Percentiles rank a stretch among this genome's conserved stretches.
phyloP scores from a whole-genome alignment of 768 basidiomycete species.

The Ephemerocybe angulata region DNA sequence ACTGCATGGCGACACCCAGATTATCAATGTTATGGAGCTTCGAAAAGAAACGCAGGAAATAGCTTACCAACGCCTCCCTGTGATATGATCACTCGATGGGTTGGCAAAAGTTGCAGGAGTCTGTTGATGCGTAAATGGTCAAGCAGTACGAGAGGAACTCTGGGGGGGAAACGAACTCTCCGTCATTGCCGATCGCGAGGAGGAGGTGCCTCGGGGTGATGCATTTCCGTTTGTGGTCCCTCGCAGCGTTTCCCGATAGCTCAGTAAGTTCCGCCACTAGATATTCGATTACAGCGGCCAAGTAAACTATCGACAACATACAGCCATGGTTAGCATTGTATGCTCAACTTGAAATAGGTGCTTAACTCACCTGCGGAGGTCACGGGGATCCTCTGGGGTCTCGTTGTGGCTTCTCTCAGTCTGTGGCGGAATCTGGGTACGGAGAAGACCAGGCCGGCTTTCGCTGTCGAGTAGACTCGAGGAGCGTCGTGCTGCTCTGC shows the following conservation, averaged over 20 bases:
- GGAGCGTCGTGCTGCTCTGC: no score
- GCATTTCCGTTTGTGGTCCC: conserved; percentile 79
- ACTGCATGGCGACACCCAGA: no score
- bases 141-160: background rate
- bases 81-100: conserved; percentile 63
- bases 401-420: no score
- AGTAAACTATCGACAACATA: no score
- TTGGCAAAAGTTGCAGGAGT: conserved; percentile 50
- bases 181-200: conserved; percentile 76
- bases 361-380: no score
- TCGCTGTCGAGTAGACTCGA: no score
- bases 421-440: no score
- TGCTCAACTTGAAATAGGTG: no score
- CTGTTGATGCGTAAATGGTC: background rate
- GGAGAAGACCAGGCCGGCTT: no score
- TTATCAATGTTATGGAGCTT: no score
- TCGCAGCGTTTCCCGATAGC: conserved; percentile 75
- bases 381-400: no score
- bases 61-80: conserved; percentile 73
- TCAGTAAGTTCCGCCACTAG: conserved; percentile 85
- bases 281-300: conserved; percentile 85
- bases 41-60: background rate
- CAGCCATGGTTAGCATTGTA: no score
- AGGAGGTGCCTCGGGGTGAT: conserved; percentile 82
- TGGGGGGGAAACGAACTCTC: conserved; percentile 42